phyloP scores from a whole-genome alignment of 2,329 filamentous ascomycete genomes.

The Daldinia sp. region DNA sequence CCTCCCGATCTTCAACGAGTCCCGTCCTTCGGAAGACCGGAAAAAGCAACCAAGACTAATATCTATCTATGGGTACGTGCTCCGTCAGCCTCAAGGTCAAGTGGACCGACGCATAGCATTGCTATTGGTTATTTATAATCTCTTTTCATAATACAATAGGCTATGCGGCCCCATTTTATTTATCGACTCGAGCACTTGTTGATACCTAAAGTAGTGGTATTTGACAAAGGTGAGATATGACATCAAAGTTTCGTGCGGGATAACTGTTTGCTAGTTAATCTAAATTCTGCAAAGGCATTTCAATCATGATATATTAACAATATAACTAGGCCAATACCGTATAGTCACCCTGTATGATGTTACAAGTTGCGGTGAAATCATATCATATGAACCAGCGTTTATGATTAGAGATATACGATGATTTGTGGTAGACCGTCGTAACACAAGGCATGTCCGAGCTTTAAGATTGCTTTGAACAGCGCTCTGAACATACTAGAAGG shows the following conservation, averaged over 20 bases:
- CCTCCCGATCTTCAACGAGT: conserved; percentile 9
- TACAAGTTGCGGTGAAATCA: conserved; percentile 4
- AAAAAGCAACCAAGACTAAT: conserved; percentile 8
- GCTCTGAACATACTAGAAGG: conserved; percentile 7
- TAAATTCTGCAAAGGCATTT: neutral
- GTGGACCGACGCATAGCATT: neutral
- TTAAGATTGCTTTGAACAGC: neutral
- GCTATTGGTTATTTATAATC: neutral
- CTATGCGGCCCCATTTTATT: neutral
- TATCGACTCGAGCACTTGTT: neutral
- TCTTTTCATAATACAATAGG: neutral
- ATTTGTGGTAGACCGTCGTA: neutral
- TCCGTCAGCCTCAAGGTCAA: neutral
- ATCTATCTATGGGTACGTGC: neutral
- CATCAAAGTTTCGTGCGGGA: conserved; percentile 4
- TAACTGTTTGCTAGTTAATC: neutral
- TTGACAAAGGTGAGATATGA: conserved; percentile 5
- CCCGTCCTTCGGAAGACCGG: conserved; percentile 9
- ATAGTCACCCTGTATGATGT: neutral
- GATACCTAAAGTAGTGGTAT: neutral
- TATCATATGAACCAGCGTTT: neutral
- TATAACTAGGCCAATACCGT: neutral
- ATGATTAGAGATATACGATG: conserved; percentile 2
- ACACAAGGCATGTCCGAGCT: neutral
- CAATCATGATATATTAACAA: conserved; percentile 9